phyloP scores from a whole-genome alignment of 1,139 yeast genomes.

The Lodderomyces jiufengensis region DNA sequence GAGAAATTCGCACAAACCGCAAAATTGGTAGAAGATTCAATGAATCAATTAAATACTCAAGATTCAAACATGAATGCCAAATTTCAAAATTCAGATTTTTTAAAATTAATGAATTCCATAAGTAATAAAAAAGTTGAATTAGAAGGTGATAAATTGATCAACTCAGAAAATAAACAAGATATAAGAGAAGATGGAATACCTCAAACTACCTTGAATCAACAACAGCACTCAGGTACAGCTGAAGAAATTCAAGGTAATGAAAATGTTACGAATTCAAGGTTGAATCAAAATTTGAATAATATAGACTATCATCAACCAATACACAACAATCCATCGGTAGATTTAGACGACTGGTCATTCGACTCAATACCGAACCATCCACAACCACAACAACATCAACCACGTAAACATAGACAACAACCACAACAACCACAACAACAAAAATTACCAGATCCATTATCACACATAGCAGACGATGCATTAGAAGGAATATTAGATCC shows the following conservation, averaged over 20 bases:
- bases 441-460: conserved; percentile 44
- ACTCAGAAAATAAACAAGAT: conserved; percentile 21
- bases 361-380: conserved; percentile 2
- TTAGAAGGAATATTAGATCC: conserved; percentile 29
- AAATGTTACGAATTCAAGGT: background rate
- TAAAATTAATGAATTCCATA: conserved; percentile 41
- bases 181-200: conserved; percentile 7
- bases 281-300: background rate
- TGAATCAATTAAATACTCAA: conserved; percentile 20
- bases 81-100: conserved; percentile 36
- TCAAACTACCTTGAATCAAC: conserved; percentile 1
- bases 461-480: conserved; percentile 42
- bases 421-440: conserved; percentile 15
- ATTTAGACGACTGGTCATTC: background rate
- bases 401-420: background rate
- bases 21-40: conserved; percentile 32
- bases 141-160: conserved; percentile 40
- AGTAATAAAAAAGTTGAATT: conserved; percentile 37
- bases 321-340: conserved; percentile 5
- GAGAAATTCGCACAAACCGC: conserved; percentile 44
- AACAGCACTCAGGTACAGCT: background rate
- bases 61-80: conserved; percentile 28
- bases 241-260: background rate
- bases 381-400: conserved; percentile 4
- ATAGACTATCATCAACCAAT: conserved; percentile 12